These are phyloP conservation scores for Dendrostoma leiphaemia DNA, from an alignment of 2,329 filamentous ascomycete species.

Conservation along the genomic window DNA sequence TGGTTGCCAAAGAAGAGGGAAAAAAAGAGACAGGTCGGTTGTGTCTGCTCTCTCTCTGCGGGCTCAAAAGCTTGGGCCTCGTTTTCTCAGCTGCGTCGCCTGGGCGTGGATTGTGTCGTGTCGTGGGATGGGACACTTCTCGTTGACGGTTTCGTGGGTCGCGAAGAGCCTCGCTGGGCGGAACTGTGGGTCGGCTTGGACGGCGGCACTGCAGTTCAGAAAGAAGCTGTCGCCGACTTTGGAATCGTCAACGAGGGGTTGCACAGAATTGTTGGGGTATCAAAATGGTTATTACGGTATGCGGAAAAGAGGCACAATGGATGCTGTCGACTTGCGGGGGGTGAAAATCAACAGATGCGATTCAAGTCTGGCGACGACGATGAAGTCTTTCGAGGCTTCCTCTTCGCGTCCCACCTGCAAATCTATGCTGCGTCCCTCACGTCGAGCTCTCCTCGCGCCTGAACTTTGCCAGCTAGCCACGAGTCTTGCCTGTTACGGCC, in stretches of 20 bases:
- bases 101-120: too few relatives aligned
- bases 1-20: neutral
- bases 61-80: neutral
- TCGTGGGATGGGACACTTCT: too few relatives aligned
- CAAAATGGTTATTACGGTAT: neutral
- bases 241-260: neutral
- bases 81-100: too few relatives aligned
- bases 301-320: neutral
- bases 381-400: neutral
- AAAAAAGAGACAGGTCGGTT: neutral
- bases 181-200: too few relatives aligned
- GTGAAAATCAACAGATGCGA: too few relatives aligned
- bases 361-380: neutral
- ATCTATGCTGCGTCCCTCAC: neutral
- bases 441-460: slow-evolving; percentile 8
- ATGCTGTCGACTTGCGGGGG: neutral
- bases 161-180: too few relatives aligned
- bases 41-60: neutral
- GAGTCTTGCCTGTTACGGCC: neutral
- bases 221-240: slow-evolving; percentile 1
- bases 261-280: neutral
- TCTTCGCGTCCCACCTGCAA: slow-evolving; percentile 5
- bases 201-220: slow-evolving; percentile 6
- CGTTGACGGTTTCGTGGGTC: too few relatives aligned
- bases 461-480: slow-evolving; percentile 18